Conservation (phyloP, 805 yeast species). For the Ogataea paraovalis region DNA sequence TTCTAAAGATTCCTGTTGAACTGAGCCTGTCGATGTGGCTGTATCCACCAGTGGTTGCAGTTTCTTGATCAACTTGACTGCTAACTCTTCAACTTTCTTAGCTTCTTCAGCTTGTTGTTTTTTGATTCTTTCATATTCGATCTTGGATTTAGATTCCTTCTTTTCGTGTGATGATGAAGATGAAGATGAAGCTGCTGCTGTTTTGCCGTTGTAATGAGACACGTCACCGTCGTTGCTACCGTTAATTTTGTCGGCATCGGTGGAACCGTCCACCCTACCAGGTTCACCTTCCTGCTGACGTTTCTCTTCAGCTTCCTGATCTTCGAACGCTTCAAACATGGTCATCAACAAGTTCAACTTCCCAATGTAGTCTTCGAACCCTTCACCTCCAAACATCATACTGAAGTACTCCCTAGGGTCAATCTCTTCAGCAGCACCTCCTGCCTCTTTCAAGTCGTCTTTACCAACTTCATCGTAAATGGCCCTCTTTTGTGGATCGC, state of each 20-base stretch:
- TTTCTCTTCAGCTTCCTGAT: slow-evolving; percentile 19
- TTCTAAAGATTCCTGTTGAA: slow-evolving; percentile 38
- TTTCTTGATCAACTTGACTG: slow-evolving; percentile 45
- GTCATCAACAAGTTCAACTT: slow-evolving; percentile 78
- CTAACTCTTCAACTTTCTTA: slow-evolving; percentile 53
- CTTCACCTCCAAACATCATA: slow-evolving; percentile 84
- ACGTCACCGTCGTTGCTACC: background rate
- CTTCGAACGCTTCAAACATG: slow-evolving; percentile 43
- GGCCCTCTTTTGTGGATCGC: slow-evolving; percentile 58
- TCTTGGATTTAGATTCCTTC: slow-evolving; percentile 11
- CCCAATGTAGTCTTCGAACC: slow-evolving; percentile 83
- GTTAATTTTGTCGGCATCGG: background rate
- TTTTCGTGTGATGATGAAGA: slow-evolving; percentile 6
- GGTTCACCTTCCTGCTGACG: slow-evolving; percentile 21
- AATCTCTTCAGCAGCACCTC: slow-evolving; percentile 62
- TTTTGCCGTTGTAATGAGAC: background rate
- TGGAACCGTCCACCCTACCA: slow-evolving; percentile 5
- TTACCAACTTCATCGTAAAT: slow-evolving; percentile 75
- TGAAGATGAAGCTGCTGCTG: slow-evolving; percentile 2
- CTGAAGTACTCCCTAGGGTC: slow-evolving; percentile 72
- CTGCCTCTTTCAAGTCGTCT: slow-evolving; percentile 41
- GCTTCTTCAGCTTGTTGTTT: slow-evolving; percentile 33
- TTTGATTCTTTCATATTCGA: slow-evolving; percentile 25
- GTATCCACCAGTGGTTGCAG: slow-evolving; percentile 38
- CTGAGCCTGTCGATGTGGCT: slow-evolving; percentile 32